Evolutionary conservation across 177 flowering plant species (phyloP).

Genomic region (Vitis hybrid): DNA sequence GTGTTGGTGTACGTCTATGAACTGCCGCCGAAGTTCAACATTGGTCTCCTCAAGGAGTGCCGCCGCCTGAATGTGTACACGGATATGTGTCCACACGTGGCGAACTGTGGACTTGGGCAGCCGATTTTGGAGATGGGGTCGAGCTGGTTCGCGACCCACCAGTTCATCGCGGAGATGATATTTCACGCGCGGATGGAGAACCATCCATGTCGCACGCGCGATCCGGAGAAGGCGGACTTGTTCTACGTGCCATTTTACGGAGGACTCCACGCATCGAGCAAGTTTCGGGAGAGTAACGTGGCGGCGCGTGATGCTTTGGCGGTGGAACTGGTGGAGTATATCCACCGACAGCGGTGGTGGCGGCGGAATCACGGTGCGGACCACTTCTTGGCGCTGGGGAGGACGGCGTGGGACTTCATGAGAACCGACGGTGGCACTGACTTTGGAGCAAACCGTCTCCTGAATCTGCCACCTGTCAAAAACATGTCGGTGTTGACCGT

Average conservation of each 20-base stretch:
- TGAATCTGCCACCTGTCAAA: conserved; percentile 36
- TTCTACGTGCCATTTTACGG: conserved; percentile 77
- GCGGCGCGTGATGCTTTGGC: conserved; percentile 43
- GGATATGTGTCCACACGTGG: conserved; percentile 68
- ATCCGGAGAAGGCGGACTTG: conserved; percentile 38
- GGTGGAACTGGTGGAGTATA: conserved; percentile 27
- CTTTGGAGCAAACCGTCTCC: conserved; percentile 48
- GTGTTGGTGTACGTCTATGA: conserved; percentile 42
- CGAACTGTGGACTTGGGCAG: conserved; percentile 62
- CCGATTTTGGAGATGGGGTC: conserved; percentile 17
- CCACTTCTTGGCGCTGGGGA: conserved; percentile 57
- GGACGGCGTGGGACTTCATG: conserved; percentile 73
- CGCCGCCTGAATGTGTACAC: conserved; percentile 46
- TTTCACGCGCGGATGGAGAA: conserved; percentile 61
- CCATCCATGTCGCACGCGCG: conserved; percentile 58
- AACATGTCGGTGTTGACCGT: conserved; percentile 68
- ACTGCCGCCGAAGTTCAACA: conserved; percentile 54
- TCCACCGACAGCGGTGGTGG: conserved; percentile 42
- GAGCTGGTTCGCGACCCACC: conserved; percentile 64
- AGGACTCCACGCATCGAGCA: conserved; percentile 65
- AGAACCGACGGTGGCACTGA: conserved; percentile 27
- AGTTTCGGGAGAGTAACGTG: conserved; percentile 47
- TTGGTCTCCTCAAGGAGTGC: conserved; percentile 49
- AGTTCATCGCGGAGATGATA: conserved; percentile 68
- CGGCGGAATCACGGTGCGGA: conserved; percentile 36